Evolutionary conservation across 495 filamentous ascomycete species (phyloP).

Genomic region (Trypethelium eluteriae): DNA sequence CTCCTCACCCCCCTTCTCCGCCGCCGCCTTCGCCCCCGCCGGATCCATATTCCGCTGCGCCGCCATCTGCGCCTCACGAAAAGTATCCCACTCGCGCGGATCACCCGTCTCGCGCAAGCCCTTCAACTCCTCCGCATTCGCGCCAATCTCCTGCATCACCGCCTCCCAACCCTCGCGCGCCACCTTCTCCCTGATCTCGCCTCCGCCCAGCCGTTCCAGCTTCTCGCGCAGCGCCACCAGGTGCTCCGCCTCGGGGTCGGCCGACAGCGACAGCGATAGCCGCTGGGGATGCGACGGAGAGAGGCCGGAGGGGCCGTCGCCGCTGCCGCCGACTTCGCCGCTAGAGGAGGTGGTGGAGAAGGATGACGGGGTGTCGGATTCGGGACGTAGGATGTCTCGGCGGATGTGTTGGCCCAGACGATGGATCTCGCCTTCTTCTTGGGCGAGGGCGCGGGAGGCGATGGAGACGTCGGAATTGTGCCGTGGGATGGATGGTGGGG

Average conservation of each 20-base stretch:
- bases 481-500: slow-evolving; percentile 45
- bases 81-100: slow-evolving; percentile 23
- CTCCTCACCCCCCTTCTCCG: background rate
- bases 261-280: background rate
- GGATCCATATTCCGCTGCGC: slow-evolving; percentile 20
- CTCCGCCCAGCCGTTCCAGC: slow-evolving; percentile 75
- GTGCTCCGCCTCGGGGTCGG: background rate
- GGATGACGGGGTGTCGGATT: slow-evolving; percentile 19
- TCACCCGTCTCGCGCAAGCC: slow-evolving; percentile 25
- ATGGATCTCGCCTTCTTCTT: slow-evolving; percentile 85
- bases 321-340: background rate
- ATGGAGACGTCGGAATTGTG: slow-evolving; percentile 73
- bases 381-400: slow-evolving; percentile 53
- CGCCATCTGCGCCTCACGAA: slow-evolving; percentile 23
- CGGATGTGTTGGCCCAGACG: slow-evolving; percentile 76
- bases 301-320: slow-evolving; percentile 30
- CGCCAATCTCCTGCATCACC: slow-evolving; percentile 28
- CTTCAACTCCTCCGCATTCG: slow-evolving; percentile 34
- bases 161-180: slow-evolving; percentile 25
- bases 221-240: slow-evolving; percentile 84
- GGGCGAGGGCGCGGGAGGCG: slow-evolving; percentile 65
- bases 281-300: background rate
- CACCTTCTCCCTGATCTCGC: slow-evolving; percentile 28
- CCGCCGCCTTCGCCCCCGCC: slow-evolving; percentile 11
- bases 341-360: too few species aligned